These are phyloP conservation scores for Debaryomyces singareniensis DNA, from an alignment of 1,139 yeast species.

Conservation along the genomic window DNA sequence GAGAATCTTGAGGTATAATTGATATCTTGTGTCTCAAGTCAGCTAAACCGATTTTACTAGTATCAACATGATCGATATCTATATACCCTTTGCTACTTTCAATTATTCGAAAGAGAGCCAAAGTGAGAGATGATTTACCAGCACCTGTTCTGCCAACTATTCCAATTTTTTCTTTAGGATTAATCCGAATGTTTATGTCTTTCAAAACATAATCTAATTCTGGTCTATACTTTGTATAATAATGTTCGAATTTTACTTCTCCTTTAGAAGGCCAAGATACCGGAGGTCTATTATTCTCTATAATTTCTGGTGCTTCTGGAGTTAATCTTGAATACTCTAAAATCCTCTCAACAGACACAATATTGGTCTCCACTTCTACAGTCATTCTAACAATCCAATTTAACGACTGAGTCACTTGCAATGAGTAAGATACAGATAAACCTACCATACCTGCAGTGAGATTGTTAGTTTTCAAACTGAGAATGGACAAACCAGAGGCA, in stretches of 20 bases:
- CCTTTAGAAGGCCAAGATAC: constrained; percentile 77
- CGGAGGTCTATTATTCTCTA: constrained; percentile 66
- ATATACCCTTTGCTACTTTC: constrained; percentile 75
- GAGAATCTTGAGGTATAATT: constrained; percentile 96
- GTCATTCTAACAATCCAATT: constrained; percentile 99
- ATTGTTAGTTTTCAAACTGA: constrained; percentile 58
- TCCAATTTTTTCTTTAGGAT: constrained; percentile 82
- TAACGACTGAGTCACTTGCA: constrained; percentile 86
- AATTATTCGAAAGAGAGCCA: constrained; percentile 85
- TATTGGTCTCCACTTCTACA: constrained; percentile 93
- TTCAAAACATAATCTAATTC: constrained; percentile 78
- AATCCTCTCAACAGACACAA: constrained; percentile 93
- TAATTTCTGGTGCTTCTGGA: constrained; percentile 77
- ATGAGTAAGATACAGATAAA: constrained; percentile 84
- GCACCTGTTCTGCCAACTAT: constrained; percentile 98
- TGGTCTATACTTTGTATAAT: constrained; percentile 80
- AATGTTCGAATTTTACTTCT: constrained; percentile 61
- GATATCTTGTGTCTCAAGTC: constrained; percentile 83
- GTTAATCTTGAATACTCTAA: constrained; percentile 72
- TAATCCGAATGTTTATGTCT: constrained; percentile 58
- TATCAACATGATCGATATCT: constrained; percentile 64
- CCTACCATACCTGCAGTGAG: constrained; percentile 90
- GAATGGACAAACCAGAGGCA: constrained; percentile 75
- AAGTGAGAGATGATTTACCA: constrained; percentile 86
- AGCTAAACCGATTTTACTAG: constrained; percentile 65